Conservation (phyloP, 2,329 filamentous ascomycete species). For the Aureobasidium mangrovei region DNA sequence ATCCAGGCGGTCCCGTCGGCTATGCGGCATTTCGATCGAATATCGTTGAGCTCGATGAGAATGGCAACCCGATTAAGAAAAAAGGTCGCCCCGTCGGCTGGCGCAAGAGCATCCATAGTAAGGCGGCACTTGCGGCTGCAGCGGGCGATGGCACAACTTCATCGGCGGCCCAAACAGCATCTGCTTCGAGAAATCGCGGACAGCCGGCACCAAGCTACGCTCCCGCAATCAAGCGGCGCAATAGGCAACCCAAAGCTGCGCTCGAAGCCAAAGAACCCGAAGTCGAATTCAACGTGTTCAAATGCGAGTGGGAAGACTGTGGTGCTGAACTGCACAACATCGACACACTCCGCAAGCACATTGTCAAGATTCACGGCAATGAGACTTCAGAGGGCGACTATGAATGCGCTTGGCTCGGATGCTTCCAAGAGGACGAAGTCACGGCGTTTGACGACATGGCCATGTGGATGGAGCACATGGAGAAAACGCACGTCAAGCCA, state of each 20-base stretch:
- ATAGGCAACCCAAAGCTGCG: neutral
- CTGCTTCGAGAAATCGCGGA: neutral
- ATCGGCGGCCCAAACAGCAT: neutral
- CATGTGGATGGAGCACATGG: conserved; percentile 44
- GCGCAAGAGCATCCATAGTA: conserved; percentile 40
- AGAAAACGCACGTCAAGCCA: conserved; percentile 42
- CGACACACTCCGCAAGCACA: conserved; percentile 49
- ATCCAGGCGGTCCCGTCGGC: conserved; percentile 22
- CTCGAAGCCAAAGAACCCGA: conserved; percentile 4
- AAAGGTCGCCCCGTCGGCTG: conserved; percentile 42
- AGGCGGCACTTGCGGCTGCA: conserved; percentile 18
- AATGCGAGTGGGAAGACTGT: conserved; percentile 52
- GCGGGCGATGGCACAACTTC: conserved; percentile 16
- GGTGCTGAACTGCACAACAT: conserved; percentile 53
- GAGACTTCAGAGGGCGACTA: conserved; percentile 28
- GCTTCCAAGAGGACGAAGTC: conserved; percentile 23
- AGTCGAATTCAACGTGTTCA: conserved; percentile 39
- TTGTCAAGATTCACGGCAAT: conserved; percentile 46
- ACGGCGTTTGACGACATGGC: conserved; percentile 31
- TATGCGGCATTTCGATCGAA: conserved; percentile 35
- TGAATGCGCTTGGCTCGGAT: conserved; percentile 40
- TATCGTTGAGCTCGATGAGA: conserved; percentile 23
- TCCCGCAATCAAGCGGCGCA: neutral
- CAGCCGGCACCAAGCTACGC: conserved; percentile 8
- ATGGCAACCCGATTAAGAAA: conserved; percentile 31